Conservation (phyloP, 176 grass and related monocot genomes). For the Typha latifolia region DNA sequence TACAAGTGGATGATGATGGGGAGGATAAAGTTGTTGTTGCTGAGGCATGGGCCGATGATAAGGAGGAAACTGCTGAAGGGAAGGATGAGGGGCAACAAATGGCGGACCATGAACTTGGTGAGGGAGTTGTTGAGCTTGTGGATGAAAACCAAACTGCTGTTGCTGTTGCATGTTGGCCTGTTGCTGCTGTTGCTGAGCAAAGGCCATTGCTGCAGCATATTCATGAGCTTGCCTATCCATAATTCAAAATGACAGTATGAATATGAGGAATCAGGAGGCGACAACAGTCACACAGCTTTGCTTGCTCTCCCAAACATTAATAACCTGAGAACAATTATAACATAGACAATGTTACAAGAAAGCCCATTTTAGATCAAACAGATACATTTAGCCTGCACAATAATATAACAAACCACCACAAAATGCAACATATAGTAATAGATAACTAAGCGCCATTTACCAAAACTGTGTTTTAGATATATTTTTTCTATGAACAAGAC, state of each 20-base stretch:
- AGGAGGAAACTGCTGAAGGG: slow-evolving; percentile 56
- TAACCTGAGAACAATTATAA: neutral
- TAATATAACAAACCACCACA: too few relatives aligned
- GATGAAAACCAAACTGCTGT: slow-evolving; percentile 65
- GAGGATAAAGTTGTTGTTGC: slow-evolving; percentile 30
- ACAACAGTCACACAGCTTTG: neutral
- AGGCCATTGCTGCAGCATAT: slow-evolving; percentile 74
- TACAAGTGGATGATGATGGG: slow-evolving; percentile 46
- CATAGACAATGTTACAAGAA: too few relatives aligned
- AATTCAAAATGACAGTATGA: neutral
- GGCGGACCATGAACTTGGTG: slow-evolving; percentile 41
- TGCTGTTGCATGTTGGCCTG: slow-evolving; percentile 25
- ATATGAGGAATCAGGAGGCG: neutral
- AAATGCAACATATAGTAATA: too few relatives aligned
- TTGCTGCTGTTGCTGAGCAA: slow-evolving; percentile 62
- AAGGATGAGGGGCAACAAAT: slow-evolving; percentile 39
- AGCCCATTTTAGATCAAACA: too few relatives aligned
- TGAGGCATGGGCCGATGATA: slow-evolving; percentile 48
- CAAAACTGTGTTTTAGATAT: too few relatives aligned
- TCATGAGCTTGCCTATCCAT: slow-evolving; percentile 89
- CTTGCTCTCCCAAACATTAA: slow-evolving; percentile 1
- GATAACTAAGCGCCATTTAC: too few relatives aligned
- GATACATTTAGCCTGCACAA: too few relatives aligned
- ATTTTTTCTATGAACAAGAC: too few relatives aligned
- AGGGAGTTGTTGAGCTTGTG: slow-evolving; percentile 57